Evolutionary conservation across 108 stramenopile genomes (phyloP), one percentile per base, ranked within the genome.

Genomic region (Epithemia pelagica): DNA sequence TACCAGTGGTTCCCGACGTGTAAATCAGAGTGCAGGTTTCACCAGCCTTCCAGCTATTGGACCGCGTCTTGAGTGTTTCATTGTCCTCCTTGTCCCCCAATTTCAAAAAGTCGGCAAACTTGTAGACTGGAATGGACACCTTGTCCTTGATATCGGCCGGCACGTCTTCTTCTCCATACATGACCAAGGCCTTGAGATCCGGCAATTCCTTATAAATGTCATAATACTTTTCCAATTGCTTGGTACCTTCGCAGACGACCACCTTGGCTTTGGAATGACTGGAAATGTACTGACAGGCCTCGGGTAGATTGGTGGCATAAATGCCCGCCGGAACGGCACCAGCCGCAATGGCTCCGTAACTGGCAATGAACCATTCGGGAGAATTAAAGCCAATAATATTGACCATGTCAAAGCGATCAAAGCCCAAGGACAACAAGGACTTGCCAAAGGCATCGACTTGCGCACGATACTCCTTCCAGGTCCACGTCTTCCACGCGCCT

Each of bases 371-470:
- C 87, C 83, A 84, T 57, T 75, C 74, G 0, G 72, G 74, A 29
- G 78, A 62, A 53, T 91, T 91, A 75, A 91, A 91, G 23, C 88
- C 90, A 46, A 89, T 68, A 51, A 91, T 83, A 74, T 82, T 83
- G 69, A 86, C 74, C 32, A 68, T 72, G 28, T 84, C 77, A 59
- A 76, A 81, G n/a, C 78, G 70, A n/a, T 74, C 78, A 51, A 91
- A 74, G 0, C 84, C 85, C 20, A 91, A 56, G 1, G 81, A 69
- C 32, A 91, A 65, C 5, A 89, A 66, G 23, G 80, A 70, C 62
- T 84, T 85, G 58, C 74, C 88, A 67, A 89, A 83, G 57, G 19
- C 2, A 23, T 73, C 31, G 8, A 62, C 74, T 2, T 74, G 37
- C 0, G 59, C 31, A 15, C 59, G 30, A 68, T 86, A 86, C 58